phyloP scores from a whole-genome alignment of 768 basidiomycete genomes.

The Rhizopogon sp. region DNA sequence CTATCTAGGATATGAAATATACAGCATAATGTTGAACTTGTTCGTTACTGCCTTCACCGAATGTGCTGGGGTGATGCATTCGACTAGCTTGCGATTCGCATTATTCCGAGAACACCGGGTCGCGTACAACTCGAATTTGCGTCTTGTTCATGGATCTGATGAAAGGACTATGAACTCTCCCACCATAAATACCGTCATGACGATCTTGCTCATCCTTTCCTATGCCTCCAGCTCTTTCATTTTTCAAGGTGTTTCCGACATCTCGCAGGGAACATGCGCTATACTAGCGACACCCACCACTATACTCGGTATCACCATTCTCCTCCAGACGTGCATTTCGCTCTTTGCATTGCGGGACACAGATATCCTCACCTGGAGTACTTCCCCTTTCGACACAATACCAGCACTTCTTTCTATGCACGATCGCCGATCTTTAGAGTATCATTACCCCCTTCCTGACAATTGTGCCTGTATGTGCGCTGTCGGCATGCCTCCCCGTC shows the following conservation, averaged over 20 bases:
- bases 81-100: no score
- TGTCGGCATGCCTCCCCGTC: background rate
- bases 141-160: background rate
- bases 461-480: background rate
- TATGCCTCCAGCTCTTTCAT: background rate
- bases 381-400: constrained; percentile 1
- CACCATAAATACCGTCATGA: background rate
- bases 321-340: constrained; percentile 1
- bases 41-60: no score
- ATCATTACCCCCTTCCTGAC: background rate
- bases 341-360: background rate
- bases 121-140: background rate
- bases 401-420: constrained; percentile 3
- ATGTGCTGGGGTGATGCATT: no score
- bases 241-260: background rate
- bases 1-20: no score
- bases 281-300: background rate
- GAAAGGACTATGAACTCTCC: background rate
- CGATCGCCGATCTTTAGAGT: background rate
- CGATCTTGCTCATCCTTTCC: background rate
- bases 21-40: no score
- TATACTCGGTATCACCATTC: constrained; percentile 3
- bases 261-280: no score
- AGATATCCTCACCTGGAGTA: constrained; percentile 6
- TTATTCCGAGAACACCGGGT: background rate